phyloP scores from a whole-genome alignment of 192 early-diverging fungal species.

The Rhizoclosmatium globosum region DNA sequence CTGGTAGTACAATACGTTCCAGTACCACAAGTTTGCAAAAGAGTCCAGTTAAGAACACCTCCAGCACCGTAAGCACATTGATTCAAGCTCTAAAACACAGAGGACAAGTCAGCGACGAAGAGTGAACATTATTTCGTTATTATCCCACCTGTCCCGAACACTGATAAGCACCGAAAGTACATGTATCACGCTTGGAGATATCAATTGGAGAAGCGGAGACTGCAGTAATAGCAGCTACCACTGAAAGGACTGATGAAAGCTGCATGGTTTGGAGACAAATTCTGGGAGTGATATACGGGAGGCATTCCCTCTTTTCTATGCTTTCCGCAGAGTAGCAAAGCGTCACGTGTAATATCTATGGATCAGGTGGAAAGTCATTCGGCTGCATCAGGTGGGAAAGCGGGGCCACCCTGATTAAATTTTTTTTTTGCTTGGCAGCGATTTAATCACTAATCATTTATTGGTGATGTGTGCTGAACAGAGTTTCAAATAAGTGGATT shows the following conservation, averaged over 20 bases:
- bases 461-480: too few species aligned
- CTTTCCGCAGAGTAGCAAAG: too few species aligned
- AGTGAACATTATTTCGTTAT: background rate
- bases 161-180: slow-evolving; percentile 11
- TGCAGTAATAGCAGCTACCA: background rate
- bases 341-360: too few species aligned
- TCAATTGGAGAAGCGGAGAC: background rate
- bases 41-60: background rate
- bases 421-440: too few species aligned
- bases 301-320: too few species aligned
- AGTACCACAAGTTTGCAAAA: background rate
- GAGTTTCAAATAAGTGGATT: too few species aligned
- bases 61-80: background rate
- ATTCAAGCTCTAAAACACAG: background rate
- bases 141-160: background rate
- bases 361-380: too few species aligned
- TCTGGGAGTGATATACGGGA: too few species aligned
- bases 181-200: background rate
- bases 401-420: too few species aligned
- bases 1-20: background rate
- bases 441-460: too few species aligned
- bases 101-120: background rate
- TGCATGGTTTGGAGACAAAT: background rate
- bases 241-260: background rate
- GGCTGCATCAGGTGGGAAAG: too few species aligned